Evolutionary conservation across 2,329 filamentous ascomycete genomes (phyloP), one percentile per base, ranked within the genome.

Genomic region (Hypoxylon sp.): DNA sequence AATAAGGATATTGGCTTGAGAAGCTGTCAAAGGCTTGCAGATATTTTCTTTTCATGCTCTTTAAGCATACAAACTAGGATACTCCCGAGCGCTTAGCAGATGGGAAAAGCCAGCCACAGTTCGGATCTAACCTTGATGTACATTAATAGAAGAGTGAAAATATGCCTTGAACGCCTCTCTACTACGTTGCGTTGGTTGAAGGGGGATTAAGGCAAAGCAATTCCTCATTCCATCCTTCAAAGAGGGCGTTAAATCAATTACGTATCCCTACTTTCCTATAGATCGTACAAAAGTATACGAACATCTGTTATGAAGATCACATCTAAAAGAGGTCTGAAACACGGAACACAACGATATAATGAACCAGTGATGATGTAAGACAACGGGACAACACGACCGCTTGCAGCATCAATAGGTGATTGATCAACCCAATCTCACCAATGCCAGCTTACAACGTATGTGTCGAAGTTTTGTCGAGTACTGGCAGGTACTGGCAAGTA

Each of bases 351-450:
- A 69, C 43, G 51, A 51, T 25, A 69, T 32, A 43, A 60, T 66
- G 60, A 69, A 55, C 66, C 63, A 69, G 66, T 63, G 19, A 41
- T 65, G 62, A 65, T 68, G 66, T 32, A 60, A 67, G 49, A 50
- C 38, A 52, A 32, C 32, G 45, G 36, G 14, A 10, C 23, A 2
- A 21, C 19, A 13, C 17, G 32, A 55, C 61, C 23, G 58, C 17
- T 68, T 68, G 65, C 58, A 51, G 62, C 48, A 59, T 43, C 32
- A 52, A 21, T 13, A 43, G 32, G 23, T 25, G 34, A 19, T 60
- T 17, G 38, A 43, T 34, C 30, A 46, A 43, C 34, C 43, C 56
- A 60, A 65, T 67, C 13, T 59, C 34, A 56, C 60, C 49, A 49
- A 46, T 52, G 43, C 43, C 51, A 50, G 60, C 55, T 38, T 59